Evolutionary conservation across 768 basidiomycete species (phyloP), one percentile per base, ranked within the genome.

Genomic region (Leccinum incarnatum): DNA sequence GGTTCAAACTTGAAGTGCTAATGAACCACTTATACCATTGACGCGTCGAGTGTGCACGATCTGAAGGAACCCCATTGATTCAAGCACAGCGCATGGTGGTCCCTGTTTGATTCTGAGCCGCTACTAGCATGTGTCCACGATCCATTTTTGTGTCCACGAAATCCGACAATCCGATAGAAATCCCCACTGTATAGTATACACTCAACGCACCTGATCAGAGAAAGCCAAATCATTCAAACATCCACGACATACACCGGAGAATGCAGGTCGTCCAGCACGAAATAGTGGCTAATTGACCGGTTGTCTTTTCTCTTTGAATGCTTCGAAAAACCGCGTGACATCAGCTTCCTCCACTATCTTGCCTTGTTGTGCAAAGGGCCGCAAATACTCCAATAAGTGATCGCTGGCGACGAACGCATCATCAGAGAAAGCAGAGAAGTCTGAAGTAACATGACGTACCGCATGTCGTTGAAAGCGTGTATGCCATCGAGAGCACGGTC

Each of bases 401-500:
- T 93, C 89, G 59, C 91, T 91, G 62, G 52, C 37, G 21, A 57
- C 11, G 11, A 12, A 40, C 62, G 63, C 30, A 8, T 32, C 8
- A 36, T 61, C 11, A 60, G 52, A 51, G 4, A 21, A 32, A 2
- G 34, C 5, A 42, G 19, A 37, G 42, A 27, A 11, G 30, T 32
- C 30, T 32, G 30, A 32, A 27, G 25, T 10, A 17, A 11, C 2
- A 45, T 19, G 21, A 72, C 82, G 53, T 62, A 92, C 91, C 89
- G 80, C 89, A 94, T 87, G 57, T 81, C 77, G 64, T 93, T 92
- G 74, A 90, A 93, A 5, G 90, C 92, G 57, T 85, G 83, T 23
- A 93, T 92, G 1, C 92, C 89, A 64, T 94, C 88, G 56, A 94
- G 83, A 5, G 91, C 90, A 55, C 80, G 83, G 51, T 92, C 92